A percentile compares a stretch with the other conserved stretches of the same genome.
Evolutionary conservation across 371 early-diverging fungal species (phyloP).

Genomic region (Gilbertella persicaria): DNA sequence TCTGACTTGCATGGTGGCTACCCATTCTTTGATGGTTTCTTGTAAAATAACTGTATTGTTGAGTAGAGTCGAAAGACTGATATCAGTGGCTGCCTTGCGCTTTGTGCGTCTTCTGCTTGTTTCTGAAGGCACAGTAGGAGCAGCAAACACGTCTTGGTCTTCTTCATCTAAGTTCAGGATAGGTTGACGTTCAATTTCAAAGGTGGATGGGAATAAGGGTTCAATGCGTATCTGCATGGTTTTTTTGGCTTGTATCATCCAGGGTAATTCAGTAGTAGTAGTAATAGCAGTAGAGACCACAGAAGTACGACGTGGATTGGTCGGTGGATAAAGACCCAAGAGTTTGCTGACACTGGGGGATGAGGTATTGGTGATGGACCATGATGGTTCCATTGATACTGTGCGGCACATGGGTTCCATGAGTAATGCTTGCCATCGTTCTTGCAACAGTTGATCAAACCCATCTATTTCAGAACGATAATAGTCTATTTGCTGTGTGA

Average conservation of each 20-base stretch:
- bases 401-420: conserved; percentile 5
- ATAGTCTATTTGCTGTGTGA: conserved; percentile 69
- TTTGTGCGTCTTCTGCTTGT: conserved; percentile 39
- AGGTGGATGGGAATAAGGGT: conserved; percentile 62
- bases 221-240: conserved; percentile 52
- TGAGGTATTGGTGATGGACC: conserved; percentile 7
- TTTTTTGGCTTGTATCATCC: conserved; percentile 42
- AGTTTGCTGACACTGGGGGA: neutral
- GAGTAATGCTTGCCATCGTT: conserved; percentile 53
- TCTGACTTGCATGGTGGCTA: conserved; percentile 82
- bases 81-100: conserved; percentile 38
- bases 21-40: conserved; percentile 88
- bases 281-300: conserved; percentile 10
- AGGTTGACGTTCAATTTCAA: conserved; percentile 49
- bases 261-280: conserved; percentile 38
- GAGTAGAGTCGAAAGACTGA: conserved; percentile 64
- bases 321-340: no score
- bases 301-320: conserved; percentile 1
- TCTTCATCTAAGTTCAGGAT: conserved; percentile 43
- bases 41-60: conserved; percentile 92
- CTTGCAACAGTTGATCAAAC: conserved; percentile 59
- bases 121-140: conserved; percentile 37
- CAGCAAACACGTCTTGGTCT: conserved; percentile 50
- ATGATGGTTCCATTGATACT: conserved; percentile 16
- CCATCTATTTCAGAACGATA: conserved; percentile 62